Base-by-base conservation (phyloP, 2,329 filamentous ascomycete genomes). In the Fusarium brevicatenulatum region DNA sequence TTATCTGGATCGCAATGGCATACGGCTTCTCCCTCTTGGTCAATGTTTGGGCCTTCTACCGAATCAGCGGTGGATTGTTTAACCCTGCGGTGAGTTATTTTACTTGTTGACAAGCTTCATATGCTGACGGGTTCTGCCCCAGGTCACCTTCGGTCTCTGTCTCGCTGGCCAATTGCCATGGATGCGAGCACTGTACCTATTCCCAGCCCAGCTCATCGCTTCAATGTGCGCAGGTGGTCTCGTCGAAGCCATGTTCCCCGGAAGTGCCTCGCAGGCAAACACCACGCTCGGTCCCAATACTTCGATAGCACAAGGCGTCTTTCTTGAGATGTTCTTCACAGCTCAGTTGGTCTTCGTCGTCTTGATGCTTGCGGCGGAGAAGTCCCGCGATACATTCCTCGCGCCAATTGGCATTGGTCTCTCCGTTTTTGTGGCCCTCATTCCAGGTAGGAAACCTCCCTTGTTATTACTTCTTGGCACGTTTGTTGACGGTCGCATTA, bases 401-500 rank as follows among this genome's bases (percentile, higher is more conserved):
- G 91, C 91, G 0, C 91, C 92, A 0, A 81, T 93, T 1, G 91
- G 90, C 5, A 92, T 94, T 69, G 92, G 92, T 0, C 78, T 93
- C 8, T 83, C 91, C 0, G 84, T 93, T 34, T 93, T 93, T 77
- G 85, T 93, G 30, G 82, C 81, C 5, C 78, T 85, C 73, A 78
- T 85, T 21, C 74, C 74, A 53, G 74, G 74, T 76, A 70, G 44
- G 70, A 32, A 47, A 2, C 16, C 12, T 2, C 7, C 8, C 9
- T 16, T 2, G 5, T 46, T 9, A 18, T n/a, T 34, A 7, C n/a
- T 12, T 40, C 68, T 71, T n/a, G 72, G 10, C 80, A 46, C 77
- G 81, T 6, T 6, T 79, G 80, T 58, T 85, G 6, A 74, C 23
- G 16, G 4, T 9, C 12, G 3, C 12, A 12, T 18, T 15, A 18